Conservation (phyloP, 2,329 filamentous ascomycete species). For the Nothophaeocryptopus gaeumannii region DNA sequence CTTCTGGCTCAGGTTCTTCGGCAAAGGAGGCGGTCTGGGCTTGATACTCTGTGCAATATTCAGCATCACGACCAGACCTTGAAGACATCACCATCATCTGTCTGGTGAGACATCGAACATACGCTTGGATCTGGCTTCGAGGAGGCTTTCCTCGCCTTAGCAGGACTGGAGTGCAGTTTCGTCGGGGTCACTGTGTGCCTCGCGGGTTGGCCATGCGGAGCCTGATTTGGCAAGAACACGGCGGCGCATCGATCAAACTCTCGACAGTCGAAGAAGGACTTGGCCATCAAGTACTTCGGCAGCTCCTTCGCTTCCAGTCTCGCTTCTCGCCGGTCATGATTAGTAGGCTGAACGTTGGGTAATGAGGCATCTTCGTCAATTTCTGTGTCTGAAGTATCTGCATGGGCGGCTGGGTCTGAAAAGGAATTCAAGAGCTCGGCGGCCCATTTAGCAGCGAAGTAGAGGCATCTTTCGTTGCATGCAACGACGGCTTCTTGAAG, state of each 20-base stretch:
- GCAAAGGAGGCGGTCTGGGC: slow-evolving; percentile 11
- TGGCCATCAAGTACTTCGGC: slow-evolving; percentile 82
- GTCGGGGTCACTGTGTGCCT: slow-evolving; percentile 37
- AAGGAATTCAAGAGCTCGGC: slow-evolving; percentile 90
- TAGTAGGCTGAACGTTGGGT: slow-evolving; percentile 49
- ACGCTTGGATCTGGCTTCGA: no score
- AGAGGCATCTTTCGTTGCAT: slow-evolving; percentile 91
- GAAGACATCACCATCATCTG: no score
- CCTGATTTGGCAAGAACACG: slow-evolving; percentile 68
- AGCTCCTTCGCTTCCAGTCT: slow-evolving; percentile 74
- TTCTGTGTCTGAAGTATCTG: slow-evolving; percentile 53
- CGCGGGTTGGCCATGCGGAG: slow-evolving; percentile 47
- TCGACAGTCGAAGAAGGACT: slow-evolving; percentile 90
- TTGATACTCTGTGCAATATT: slow-evolving; percentile 26
- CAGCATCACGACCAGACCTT: no score
- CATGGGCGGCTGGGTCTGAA: slow-evolving; percentile 47
- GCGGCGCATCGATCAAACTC: slow-evolving; percentile 93
- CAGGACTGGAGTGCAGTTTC: slow-evolving; percentile 46
- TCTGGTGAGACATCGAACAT: no score
- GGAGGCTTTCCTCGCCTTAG: neutral
- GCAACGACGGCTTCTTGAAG: slow-evolving; percentile 83
- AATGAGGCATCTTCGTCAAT: slow-evolving; percentile 30
- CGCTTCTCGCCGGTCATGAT: slow-evolving; percentile 68
- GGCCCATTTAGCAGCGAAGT: slow-evolving; percentile 97
- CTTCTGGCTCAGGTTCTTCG: slow-evolving; percentile 70